Evolutionary conservation across 345 rosid species (phyloP), one percentile per base, ranked within the genome.

Genomic region (Ceriops zippeliana): DNA sequence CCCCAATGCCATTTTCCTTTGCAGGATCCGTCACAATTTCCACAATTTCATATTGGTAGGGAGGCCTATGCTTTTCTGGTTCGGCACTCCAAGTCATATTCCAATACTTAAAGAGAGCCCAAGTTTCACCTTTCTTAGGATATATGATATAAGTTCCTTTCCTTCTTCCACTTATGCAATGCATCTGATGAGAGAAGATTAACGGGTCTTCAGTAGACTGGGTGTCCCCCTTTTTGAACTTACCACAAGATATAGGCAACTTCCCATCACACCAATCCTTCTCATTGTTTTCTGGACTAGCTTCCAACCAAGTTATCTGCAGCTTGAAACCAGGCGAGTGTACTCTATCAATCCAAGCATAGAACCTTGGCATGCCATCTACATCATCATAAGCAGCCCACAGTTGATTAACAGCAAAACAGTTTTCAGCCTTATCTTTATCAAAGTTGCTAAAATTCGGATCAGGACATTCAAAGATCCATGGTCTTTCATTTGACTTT

Each of bases 41-140:
- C 67, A 89, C 96, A 77, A 78, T 83, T 75, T 91, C 93, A 79
- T 61, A 93, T 62, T 72, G 72, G 62, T 78, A 86, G n/a, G 86
- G 65, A 13, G 68, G 74, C 63, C 71, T 63, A 77, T 82, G 84
- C 58, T 82, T 81, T 53, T 78, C 84, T 56, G 83, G 83, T 53
- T 80, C 75, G 17, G 79, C 68, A 70, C 58, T 68, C 95, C 92
- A 88, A 37, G 74, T 83, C 27, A 76, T 71, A 76, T 89, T 77
- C 97, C 97, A 87, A 61, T 84, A 78, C 80, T 79, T 88, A 71
- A 84, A 93, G 61, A 91, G 71, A 54, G 98, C 97, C 98, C 98
- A 93, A 57, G 80, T 81, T 76, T 93, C 97, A 65, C 97, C 96
- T 63, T 68, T 81, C 69, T 78, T 79, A 73, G 96, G 98, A 80